phyloP scores from a whole-genome alignment of 495 filamentous ascomycete species.

The Penicillium daleae region DNA sequence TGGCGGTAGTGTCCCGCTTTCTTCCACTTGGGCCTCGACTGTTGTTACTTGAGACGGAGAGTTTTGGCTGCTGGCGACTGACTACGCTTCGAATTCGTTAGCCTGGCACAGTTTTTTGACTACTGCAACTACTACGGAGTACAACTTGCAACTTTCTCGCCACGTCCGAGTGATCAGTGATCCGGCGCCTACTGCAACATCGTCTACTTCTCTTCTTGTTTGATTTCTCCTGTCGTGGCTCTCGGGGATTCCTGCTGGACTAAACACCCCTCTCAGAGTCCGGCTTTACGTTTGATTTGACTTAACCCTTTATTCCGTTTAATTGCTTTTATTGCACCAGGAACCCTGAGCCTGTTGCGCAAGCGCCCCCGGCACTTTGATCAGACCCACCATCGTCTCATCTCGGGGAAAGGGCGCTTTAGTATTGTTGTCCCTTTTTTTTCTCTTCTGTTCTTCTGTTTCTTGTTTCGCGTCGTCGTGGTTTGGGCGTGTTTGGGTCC shows the following conservation, averaged over 20 bases:
- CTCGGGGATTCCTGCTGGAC: background rate
- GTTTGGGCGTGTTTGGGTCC: conserved; percentile 6
- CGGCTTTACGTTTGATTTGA: conserved; percentile 20
- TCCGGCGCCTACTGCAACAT: conserved; percentile 8
- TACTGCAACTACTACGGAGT: conserved; percentile 3
- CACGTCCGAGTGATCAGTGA: background rate
- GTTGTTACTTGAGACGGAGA: background rate
- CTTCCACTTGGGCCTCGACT: conserved; percentile 6
- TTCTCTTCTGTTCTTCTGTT: conserved; percentile 12
- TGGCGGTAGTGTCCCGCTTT: conserved; percentile 9
- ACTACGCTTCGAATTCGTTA: conserved; percentile 3
- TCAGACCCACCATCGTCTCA: conserved; percentile 42
- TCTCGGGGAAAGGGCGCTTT: conserved; percentile 28
- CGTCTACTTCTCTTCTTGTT: background rate
- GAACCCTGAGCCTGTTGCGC: conserved; percentile 35
- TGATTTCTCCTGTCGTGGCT: conserved; percentile 6
- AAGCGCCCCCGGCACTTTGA: conserved; percentile 38
- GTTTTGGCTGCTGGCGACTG: background rate
- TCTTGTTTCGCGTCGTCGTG: conserved; percentile 14
- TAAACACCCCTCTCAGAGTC: background rate
- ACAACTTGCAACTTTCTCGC: background rate
- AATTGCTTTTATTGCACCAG: conserved; percentile 25
- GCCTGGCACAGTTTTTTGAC: background rate
- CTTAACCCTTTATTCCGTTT: conserved; percentile 34
- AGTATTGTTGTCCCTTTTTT: conserved; percentile 21